Evolutionary conservation across 495 filamentous ascomycete genomes (phyloP).

Genomic region (Xylaria bambusicola): DNA sequence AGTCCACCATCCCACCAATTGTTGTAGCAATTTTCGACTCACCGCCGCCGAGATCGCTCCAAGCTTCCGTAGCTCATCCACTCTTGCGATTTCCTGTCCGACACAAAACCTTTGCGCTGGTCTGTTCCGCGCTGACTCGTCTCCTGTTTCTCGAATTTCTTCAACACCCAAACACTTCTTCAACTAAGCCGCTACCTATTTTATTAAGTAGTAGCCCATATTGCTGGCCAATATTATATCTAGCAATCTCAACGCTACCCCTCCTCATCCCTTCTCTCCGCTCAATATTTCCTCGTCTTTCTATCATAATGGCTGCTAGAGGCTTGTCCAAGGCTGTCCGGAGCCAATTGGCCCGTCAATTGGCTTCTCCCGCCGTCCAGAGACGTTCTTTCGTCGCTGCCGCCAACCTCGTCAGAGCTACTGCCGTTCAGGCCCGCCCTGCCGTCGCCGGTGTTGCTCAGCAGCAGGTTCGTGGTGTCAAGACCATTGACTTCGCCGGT

Average conservation of each 20-base stretch:
- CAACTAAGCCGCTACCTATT: no score
- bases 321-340: conserved; percentile 81
- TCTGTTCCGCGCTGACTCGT: conserved; percentile 1
- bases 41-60: conserved; percentile 18
- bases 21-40: conserved; percentile 17
- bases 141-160: not conserved
- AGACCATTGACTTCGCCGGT: conserved; percentile 94
- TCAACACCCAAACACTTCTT: not conserved
- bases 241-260: not conserved
- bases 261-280: conserved; percentile 33
- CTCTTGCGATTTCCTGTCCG: not conserved
- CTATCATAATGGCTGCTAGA: conserved; percentile 79
- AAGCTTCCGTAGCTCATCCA: conserved; percentile 2
- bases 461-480: conserved; percentile 74
- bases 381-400: conserved; percentile 70
- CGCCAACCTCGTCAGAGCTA: conserved; percentile 58
- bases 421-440: conserved; percentile 54
- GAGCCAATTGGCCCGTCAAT: conserved; percentile 70
- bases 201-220: not conserved
- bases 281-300: conserved; percentile 21
- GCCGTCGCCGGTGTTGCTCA: conserved; percentile 48
- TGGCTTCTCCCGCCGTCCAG: conserved; percentile 65
- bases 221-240: conserved; percentile 18
- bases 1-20: conserved; percentile 1
- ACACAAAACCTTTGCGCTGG: conserved; percentile 12